Base-by-base conservation (phyloP, 805 yeast species). In the Nakazawaea populi region DNA sequence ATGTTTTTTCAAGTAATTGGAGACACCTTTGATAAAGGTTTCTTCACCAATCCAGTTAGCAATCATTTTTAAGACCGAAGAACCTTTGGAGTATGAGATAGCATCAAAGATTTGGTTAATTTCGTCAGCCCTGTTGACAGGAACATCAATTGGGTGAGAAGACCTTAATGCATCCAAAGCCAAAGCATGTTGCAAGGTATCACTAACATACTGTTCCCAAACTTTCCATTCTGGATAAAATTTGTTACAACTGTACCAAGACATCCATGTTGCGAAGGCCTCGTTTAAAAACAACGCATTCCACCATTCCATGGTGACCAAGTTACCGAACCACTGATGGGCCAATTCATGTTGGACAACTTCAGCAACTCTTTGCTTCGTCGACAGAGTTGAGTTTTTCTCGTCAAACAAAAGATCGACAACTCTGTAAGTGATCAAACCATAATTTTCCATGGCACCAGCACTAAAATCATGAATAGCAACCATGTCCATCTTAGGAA, bases 281-380 rank as follows among this genome's bases (percentile, higher is more conserved):
- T 87, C 96, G 64, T 87, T 87, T 60, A 87, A 77, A 92, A 94
- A 87, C 61, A 87, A 76, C 57, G 89, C 92, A 67, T 86, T 89
- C 96, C 96, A 87, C 85, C 89, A 87, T 62, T 87, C 91, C 95
- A 87, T 87, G 49, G 96, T 87, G 54, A 87, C 95, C 68, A 87
- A 75, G 68, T 87, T 85, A 64, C 96, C 96, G 61, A 87, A 87
- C 96, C 96, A 87, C 72, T 87, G 96, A 68, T 87, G 96, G 46
- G 95, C 94, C 71, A 87, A 76, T 70, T 87, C 96, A 71, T 87
- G 96, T 71, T 85, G 88, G 43, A 87, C 90, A 46, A 87, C 94
- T 63, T 87, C 92, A 37, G 90, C 86, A 39, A 87, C 94, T 65
- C 91, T 76, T 65, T 82, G 83, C 64, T 82, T 80, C 57, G 85